Base-by-base conservation (phyloP, 1,284 basidiomycete genomes). In the Somion occarium region DNA sequence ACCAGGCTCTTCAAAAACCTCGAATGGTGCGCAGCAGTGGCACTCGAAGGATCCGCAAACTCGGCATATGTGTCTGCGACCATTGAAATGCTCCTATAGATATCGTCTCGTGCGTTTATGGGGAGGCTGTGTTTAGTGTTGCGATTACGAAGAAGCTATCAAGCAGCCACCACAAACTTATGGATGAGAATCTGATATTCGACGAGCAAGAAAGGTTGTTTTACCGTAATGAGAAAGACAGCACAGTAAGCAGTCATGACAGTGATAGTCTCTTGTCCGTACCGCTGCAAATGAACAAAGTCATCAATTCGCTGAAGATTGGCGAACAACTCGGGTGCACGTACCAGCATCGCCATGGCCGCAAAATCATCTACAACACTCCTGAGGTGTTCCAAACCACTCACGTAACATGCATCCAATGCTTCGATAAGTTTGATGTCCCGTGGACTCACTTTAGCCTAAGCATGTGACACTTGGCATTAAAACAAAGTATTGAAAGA, bases 241-340 rank as follows among this genome's bases (percentile, higher is more conserved):
- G 88, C 87, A 51, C 84, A 81, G 61, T 91, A 91, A 15, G 88
- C 89, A 13, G 85, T 86, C 88, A 91, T 91, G 43, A 87, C 79
- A 3, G 85, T 83, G 53, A 88, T 80, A 3, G 85, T 83, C 61
- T 91, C 89, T 69, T 91, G 89, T 7, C 85, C 79, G 59, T 91
- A 91, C 48, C 83, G 83, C 88, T 91, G 63, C 15, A 51, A 41
- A 52, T 37, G 26, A 49, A 15, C 23, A 41, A 26, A 34, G 30
- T 34, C 26, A 38, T 38, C 27, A 19, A 19, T 44, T 19, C 23
- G n/a, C n/a, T 27, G 44, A 24, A 49, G 48, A n/a, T n/a, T 24
- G 1, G 15, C 50, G 4, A 9, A 19, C n/a, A n/a, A n/a, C n/a
- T n/a, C n/a, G n/a, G n/a, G n/a, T n/a, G n/a, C n/a, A 70, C 85